A percentile compares a stretch with the other conserved stretches of the same genome.
Evolutionary conservation across 768 basidiomycete genomes (phyloP).

Genomic region (Podaxis sp.): DNA sequence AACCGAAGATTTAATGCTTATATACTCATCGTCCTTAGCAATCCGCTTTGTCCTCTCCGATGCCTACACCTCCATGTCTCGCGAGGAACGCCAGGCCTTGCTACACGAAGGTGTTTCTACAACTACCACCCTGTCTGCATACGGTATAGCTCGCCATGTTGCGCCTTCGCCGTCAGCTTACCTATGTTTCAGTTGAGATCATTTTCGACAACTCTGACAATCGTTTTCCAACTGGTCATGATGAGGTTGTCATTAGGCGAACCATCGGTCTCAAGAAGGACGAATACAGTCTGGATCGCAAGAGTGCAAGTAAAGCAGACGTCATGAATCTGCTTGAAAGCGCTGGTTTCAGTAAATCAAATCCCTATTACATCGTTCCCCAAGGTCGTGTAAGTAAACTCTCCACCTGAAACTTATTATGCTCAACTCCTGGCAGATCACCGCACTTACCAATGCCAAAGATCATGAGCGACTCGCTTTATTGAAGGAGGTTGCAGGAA

Average conservation of each 20-base stretch:
- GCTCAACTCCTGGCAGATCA: slow-evolving; percentile 58
- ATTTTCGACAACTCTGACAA: slow-evolving; percentile 94
- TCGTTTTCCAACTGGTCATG: slow-evolving; percentile 88
- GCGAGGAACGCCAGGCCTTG: slow-evolving; percentile 90
- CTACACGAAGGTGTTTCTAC: slow-evolving; percentile 91
- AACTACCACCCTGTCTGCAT: slow-evolving; percentile 87
- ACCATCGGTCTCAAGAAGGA: slow-evolving; percentile 99
- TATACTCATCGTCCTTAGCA: slow-evolving; percentile 38
- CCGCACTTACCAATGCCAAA: slow-evolving; percentile 93
- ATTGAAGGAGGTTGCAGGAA: slow-evolving; percentile 98
- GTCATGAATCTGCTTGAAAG: slow-evolving; percentile 96
- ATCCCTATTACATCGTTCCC: slow-evolving; percentile 98
- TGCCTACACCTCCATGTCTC: slow-evolving; percentile 92
- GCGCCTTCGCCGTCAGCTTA: background rate
- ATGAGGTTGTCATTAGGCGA: slow-evolving; percentile 82
- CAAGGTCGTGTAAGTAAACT: slow-evolving; percentile 79
- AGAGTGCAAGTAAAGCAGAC: slow-evolving; percentile 92
- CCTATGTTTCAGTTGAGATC: slow-evolving; percentile 63
- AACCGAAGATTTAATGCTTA: background rate
- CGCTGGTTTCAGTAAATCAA: slow-evolving; percentile 97
- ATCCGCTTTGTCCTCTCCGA: slow-evolving; percentile 98
- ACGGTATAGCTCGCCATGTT: slow-evolving; percentile 40
- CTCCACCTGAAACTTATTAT: background rate
- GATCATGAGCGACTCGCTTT: slow-evolving; percentile 90
- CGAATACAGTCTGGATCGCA: slow-evolving; percentile 95